phyloP scores from a whole-genome alignment of 108 stramenopile genomes.

The Cylindrotheca fusiformis region DNA sequence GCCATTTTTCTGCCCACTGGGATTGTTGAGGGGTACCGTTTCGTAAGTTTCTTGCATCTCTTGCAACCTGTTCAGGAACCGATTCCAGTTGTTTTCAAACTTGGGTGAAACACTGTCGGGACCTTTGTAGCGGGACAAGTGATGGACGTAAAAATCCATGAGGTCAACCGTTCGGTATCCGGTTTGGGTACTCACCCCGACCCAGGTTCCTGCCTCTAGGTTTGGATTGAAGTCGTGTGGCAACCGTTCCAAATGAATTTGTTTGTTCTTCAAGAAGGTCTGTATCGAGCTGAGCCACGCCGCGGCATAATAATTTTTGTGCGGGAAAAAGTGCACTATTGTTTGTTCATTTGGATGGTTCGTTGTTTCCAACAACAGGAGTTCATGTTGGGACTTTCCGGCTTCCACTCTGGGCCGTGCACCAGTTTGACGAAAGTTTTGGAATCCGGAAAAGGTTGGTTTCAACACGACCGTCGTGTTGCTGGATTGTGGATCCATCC shows the following conservation, averaged over 20 bases:
- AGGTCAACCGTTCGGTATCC: background rate
- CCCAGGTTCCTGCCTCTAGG: background rate
- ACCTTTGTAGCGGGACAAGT: slow-evolving; percentile 1
- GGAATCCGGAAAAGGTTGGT: too few relatives aligned
- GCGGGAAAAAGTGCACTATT: too few relatives aligned
- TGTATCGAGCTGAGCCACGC: background rate
- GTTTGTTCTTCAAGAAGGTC: background rate
- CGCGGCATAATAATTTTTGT: background rate
- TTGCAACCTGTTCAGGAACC: background rate
- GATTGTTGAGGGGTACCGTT: background rate
- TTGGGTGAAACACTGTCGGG: background rate
- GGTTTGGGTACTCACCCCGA: background rate
- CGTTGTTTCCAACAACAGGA: too few relatives aligned
- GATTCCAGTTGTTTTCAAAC: background rate
- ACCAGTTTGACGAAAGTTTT: too few relatives aligned
- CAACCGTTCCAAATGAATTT: background rate
- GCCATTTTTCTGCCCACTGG: background rate
- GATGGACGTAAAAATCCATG: slow-evolving; percentile 2
- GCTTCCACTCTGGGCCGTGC: too few relatives aligned
- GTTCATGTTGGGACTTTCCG: too few relatives aligned
- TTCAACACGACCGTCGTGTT: too few relatives aligned
- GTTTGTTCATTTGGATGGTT: too few relatives aligned
- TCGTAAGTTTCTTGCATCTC: slow-evolving; percentile 1
- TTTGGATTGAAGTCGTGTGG: background rate
- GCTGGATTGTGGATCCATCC: too few relatives aligned